phyloP scores from a whole-genome alignment of 2,329 filamentous ascomycete species.

The Blastomyces emzantsi region DNA sequence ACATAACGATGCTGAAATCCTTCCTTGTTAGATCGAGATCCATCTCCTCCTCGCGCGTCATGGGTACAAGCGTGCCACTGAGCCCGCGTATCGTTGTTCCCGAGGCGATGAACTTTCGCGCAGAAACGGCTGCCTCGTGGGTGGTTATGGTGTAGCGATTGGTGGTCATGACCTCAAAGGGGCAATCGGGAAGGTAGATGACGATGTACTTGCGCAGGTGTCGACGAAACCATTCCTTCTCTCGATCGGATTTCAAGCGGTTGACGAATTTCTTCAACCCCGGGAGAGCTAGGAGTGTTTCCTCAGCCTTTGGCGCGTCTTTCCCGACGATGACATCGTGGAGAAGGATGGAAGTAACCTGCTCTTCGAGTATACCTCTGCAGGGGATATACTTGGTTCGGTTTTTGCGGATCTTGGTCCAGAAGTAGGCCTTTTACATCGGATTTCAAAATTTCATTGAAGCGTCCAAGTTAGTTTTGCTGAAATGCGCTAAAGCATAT shows the following conservation, averaged over 20 bases:
- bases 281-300: slow-evolving; percentile 59
- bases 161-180: slow-evolving; percentile 87
- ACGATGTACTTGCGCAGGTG: slow-evolving; percentile 87
- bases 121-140: slow-evolving; percentile 80
- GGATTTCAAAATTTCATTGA: background rate
- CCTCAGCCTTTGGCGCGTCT: slow-evolving; percentile 60
- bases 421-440: slow-evolving; percentile 72
- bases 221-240: slow-evolving; percentile 75
- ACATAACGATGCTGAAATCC: slow-evolving; percentile 96
- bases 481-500: slow-evolving; percentile 9
- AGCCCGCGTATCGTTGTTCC: slow-evolving; percentile 88
- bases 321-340: slow-evolving; percentile 64
- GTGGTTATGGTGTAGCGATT: slow-evolving; percentile 90
- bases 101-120: slow-evolving; percentile 66
- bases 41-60: slow-evolving; percentile 84
- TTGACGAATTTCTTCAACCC: slow-evolving; percentile 65
- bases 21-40: slow-evolving; percentile 72
- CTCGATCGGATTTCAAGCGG: slow-evolving; percentile 60
- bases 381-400: slow-evolving; percentile 75
- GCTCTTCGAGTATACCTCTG: slow-evolving; percentile 62
- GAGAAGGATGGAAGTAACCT: slow-evolving; percentile 52
- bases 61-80: slow-evolving; percentile 80
- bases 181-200: slow-evolving; percentile 87
- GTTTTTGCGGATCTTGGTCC: slow-evolving; percentile 94
- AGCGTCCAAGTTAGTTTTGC: background rate